Base-by-base conservation (phyloP, 2,329 filamentous ascomycete species). In the Didymella pomorum region DNA sequence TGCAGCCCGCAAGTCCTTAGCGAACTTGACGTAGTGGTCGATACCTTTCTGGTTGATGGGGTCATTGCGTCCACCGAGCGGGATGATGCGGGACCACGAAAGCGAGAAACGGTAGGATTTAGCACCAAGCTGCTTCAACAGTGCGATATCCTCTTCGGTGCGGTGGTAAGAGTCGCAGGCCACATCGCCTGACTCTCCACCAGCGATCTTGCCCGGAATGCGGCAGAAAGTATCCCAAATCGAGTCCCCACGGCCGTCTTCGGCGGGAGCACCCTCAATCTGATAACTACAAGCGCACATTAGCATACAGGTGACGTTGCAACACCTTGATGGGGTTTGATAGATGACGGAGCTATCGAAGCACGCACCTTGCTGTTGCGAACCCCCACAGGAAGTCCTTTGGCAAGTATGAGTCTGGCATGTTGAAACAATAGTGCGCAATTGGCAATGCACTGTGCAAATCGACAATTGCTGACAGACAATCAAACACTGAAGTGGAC, bases 151-250 rank as follows among this genome's bases (percentile, higher is more conserved):
- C 72, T 90, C 89, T 37, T 81, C 82, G 49, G 88, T 91, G 52
- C 89, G 87, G 79, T 94, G 88, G 82, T 96, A 96, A 26, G 90
- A 93, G 80, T 96, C 91, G 79, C 92, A 96, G 35, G 92, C 92
- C 42, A 91, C 85, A 50, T 86, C 88, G 51, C 92, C 92, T 42
- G 87, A 89, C 67, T 84, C 87, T 57, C 87, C 89, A 69, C 91
- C 90, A 55, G 91, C 91, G 70, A 95, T 93, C 79, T 95, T 96
- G 70, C 91, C 91, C 7, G 89, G 87, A 52, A 87, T 89, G 62
- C 85, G 85, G 79, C 90, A 93, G 80, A 96, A 96, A n/a, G 86
- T 89, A 79, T 96, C 92, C 92, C 92, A 96, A 76, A 96, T 95
- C 61, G 89, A 92, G 53, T 91, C 88, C 21, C 86, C 89, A 64